Base-by-base conservation (phyloP, 805 yeast genomes). In the Tetrapisispora nanseiensis region DNA sequence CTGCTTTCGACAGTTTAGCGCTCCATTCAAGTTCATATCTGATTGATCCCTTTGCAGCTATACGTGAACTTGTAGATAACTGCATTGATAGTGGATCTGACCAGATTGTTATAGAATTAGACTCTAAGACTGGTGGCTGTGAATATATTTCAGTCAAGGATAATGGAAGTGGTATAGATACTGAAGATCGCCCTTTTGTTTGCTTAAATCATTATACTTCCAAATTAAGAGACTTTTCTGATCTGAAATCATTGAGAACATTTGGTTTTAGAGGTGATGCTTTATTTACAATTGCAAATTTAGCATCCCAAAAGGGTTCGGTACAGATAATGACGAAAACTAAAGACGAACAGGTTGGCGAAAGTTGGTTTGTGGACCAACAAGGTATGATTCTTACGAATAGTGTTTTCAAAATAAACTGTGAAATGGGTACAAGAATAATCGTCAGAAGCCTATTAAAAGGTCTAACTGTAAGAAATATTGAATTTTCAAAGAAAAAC, bases 221-320 rank as follows among this genome's bases (percentile, higher is more conserved):
- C 0, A 74, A 71, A 45, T 49, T 71, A 3, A 29, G 46, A 0
- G 40, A 46, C 0, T 27, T 55, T 8, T 53, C 52, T 1, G 71
- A 69, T 28, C 41, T 72, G 8, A 43, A 50, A 4, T 34, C 31
- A 2, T 40, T 65, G 5, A 21, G 43, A 1, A 60, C 74, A 0
- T 57, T 69, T 40, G 78, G 80, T 0, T 74, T 69, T 46, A 58
- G 75, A 52, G 80, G 79, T 7, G 73, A 72, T 45, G 76, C 77
- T 0, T 51, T 75, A 7, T 62, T 61, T 48, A 57, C 62, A 33
- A 51, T 75, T 19, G 57, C 66, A 21, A 63, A 51, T 35, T 44
- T 63, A 19, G 42, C 51, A 3, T 40, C 44, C 18, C 45, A 40
- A 4, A 51, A 57, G 16, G 61, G 62, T 1, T 38, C 56, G 0